Evolutionary conservation across 176 grass and related monocot genomes (phyloP), one percentile per base, ranked within the genome.

Genomic region (Carex cristatella): DNA sequence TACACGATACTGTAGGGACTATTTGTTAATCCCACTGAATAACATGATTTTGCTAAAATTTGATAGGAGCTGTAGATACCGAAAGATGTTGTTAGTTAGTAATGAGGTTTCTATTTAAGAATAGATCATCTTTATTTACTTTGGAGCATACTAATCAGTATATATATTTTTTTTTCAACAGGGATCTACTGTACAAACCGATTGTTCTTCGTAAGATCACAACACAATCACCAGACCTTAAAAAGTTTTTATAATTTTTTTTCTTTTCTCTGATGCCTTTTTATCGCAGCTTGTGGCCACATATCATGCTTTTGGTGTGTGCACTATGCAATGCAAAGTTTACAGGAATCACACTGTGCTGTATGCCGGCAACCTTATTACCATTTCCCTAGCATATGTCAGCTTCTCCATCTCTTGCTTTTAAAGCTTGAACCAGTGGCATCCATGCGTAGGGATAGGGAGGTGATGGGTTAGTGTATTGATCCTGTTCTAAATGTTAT

Each of bases 141-240:
- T 75, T 71, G 53, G 8, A 55, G 57, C 44, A 62, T 28, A 83
- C 69, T 32, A 37, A 10, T 87, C 12, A 81, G 66, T 72, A 27
- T 46, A 37, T 64, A 48, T 46, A 23, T 46, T 46, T 73, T 86
- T 23, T 61, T 66, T 83, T 60, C 70, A 88, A 79, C 86, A 99
- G 96, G 96, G 96, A 99, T 58, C 85, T 99, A 33, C 87, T 99
- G 27, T 94, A 95, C 79, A 99, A 99, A 85, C 96, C 96, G 38
- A 65, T 99, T 87, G 91, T 99, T 72, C 84, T 99, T 12, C 79
- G 96, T 95, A 94, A 94, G 90, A 83, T 28, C 80, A 85, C 12
- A 49, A 35, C 72, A 28, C 2, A 81, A 72, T 23, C 69, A 55
- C 5, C 81, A 44, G 54, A 81, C 71, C 53, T 67, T 54, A 88